phyloP scores from a whole-genome alignment of 345 rosid species.

The Gossypium sturtianum region DNA sequence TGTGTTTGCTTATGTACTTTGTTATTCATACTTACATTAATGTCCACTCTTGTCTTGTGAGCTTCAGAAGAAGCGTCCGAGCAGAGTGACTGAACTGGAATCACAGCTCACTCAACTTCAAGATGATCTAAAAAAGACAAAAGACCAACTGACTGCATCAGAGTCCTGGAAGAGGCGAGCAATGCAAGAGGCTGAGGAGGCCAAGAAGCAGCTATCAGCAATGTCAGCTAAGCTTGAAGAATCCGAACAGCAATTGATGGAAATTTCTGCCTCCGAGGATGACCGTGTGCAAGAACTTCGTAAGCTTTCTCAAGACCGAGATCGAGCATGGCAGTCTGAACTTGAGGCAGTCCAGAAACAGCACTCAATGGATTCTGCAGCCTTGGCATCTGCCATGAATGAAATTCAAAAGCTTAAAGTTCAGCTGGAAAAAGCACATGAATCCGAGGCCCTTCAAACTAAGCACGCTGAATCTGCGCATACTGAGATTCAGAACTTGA shows the following conservation, averaged over 20 bases:
- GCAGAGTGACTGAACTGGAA: conserved; percentile 53
- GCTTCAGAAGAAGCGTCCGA: conserved; percentile 54
- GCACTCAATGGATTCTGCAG: conserved; percentile 75
- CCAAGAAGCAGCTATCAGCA: conserved; percentile 48
- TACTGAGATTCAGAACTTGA: conserved; percentile 52
- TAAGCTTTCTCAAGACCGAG: conserved; percentile 80
- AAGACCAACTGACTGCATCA: conserved; percentile 61
- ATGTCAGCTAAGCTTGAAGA: conserved; percentile 60
- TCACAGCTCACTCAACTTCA: conserved; percentile 67
- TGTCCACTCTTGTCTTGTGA: conserved; percentile 16
- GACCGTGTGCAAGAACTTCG: conserved; percentile 78
- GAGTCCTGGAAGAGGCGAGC: conserved; percentile 70
- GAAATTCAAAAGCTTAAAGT: conserved; percentile 87
- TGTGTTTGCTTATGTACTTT: not conserved
- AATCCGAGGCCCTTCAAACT: conserved; percentile 55
- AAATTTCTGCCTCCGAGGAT: conserved; percentile 80
- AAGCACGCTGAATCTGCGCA: conserved; percentile 58
- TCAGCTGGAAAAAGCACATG: conserved; percentile 58
- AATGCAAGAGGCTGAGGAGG: conserved; percentile 70
- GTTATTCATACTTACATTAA: conserved; percentile 8
- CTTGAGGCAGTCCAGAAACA: conserved; percentile 96
- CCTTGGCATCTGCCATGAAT: conserved; percentile 72
- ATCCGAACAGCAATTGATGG: conserved; percentile 57
- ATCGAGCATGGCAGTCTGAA: conserved; percentile 93
- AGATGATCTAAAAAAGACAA: conserved; percentile 78